Conservation (phyloP, 768 basidiomycete species). For the Tubosaeta brunneosetosa region DNA sequence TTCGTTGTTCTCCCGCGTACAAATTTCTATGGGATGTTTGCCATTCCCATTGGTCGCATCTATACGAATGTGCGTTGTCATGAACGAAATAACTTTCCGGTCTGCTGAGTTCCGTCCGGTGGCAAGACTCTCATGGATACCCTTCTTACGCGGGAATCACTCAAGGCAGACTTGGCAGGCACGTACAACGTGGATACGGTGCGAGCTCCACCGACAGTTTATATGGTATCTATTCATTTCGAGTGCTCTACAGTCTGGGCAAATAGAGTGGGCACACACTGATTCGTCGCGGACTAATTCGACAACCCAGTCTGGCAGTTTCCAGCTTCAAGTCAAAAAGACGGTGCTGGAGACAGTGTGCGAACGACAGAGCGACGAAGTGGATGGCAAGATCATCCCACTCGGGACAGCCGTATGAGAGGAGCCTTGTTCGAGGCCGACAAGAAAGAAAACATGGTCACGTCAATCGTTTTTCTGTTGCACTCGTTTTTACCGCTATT, state of each 20-base stretch:
- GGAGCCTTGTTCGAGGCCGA: neutral
- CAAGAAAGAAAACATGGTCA: neutral
- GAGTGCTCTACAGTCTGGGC: neutral
- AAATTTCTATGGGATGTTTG: slow-evolving; percentile 36
- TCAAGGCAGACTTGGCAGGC: neutral
- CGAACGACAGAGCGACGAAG: neutral
- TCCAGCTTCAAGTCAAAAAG: slow-evolving; percentile 2
- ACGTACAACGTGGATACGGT: slow-evolving; percentile 26
- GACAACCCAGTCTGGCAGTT: neutral
- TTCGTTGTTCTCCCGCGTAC: slow-evolving; percentile 27
- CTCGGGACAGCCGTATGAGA: neutral
- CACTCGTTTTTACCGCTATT: neutral
- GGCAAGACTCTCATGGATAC: slow-evolving; percentile 7
- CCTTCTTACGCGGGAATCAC: slow-evolving; percentile 7
- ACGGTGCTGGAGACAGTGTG: neutral
- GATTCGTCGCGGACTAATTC: neutral
- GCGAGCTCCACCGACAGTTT: neutral
- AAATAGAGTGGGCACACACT: slow-evolving; percentile 1
- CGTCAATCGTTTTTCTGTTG: neutral
- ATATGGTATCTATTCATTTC: neutral
- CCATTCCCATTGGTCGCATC: slow-evolving; percentile 39
- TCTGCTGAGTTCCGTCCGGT: neutral
- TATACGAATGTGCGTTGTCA: slow-evolving; percentile 40
- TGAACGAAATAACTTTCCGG: neutral
- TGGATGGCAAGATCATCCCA: neutral